phyloP scores from a whole-genome alignment of 495 filamentous ascomycete species.

The Hypoxylon intermedium region DNA sequence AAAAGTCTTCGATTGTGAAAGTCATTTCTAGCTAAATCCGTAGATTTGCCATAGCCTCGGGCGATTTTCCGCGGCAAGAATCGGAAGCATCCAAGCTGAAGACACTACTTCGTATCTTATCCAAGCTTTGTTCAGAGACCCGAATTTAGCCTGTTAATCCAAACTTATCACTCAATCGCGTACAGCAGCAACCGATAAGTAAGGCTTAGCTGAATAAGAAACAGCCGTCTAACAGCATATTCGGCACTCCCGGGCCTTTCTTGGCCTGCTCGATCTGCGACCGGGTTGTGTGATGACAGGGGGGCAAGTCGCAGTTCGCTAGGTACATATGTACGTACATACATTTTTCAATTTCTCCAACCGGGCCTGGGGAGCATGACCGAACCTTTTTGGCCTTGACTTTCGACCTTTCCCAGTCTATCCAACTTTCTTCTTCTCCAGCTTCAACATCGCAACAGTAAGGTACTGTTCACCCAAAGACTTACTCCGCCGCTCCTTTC shows the following conservation, averaged over 20 bases:
- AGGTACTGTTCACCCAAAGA: constrained; percentile 42
- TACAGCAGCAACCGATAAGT: constrained; percentile 1
- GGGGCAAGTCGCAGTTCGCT: constrained; percentile 24
- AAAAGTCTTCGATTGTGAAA: constrained; percentile 20
- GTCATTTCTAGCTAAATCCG: background rate
- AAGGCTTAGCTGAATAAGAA: background rate
- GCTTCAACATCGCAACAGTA: constrained; percentile 27
- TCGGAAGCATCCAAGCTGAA: constrained; percentile 22
- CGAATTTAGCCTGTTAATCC: constrained; percentile 40
- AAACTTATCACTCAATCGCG: constrained; percentile 11
- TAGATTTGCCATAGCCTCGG: constrained; percentile 30
- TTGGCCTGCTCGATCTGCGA: constrained; percentile 31
- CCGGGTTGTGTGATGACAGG: constrained; percentile 34
- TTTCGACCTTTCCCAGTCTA: constrained; percentile 19
- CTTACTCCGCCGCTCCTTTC: constrained; percentile 63
- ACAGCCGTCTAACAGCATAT: constrained; percentile 30
- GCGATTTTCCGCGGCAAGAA: constrained; percentile 30
- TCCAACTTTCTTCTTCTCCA: constrained; percentile 29
- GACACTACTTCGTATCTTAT: constrained; percentile 17
- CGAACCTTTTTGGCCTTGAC: background rate
- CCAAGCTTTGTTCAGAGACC: constrained; percentile 16
- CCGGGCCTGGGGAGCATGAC: constrained; percentile 7
- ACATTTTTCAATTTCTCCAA: constrained; percentile 34
- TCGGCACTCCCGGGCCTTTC: constrained; percentile 36
- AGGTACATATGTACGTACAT: background rate